These are phyloP conservation scores for Physaria fendleri DNA, from an alignment of 345 rosid species.

Conservation along the genomic window DNA sequence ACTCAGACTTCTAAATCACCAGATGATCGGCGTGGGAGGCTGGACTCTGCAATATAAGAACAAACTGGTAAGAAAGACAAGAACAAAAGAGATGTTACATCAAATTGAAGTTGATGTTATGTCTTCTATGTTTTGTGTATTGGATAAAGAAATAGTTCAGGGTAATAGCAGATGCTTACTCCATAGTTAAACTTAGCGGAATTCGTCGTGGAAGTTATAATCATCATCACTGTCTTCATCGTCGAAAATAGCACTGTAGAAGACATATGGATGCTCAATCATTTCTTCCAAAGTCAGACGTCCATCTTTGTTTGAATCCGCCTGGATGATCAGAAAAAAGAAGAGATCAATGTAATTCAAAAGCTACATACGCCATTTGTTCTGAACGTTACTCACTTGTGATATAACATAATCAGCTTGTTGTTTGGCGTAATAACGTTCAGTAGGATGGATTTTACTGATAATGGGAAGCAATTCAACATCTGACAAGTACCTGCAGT, in stretches of 20 bases:
- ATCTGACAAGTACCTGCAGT: constrained; percentile 58
- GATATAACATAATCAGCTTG: constrained; percentile 86
- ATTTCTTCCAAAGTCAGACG: constrained; percentile 69
- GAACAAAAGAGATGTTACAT: constrained; percentile 3
- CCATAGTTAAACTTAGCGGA: constrained; percentile 47
- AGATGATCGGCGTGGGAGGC: constrained; percentile 14
- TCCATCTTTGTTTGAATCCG: constrained; percentile 82
- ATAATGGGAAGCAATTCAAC: constrained; percentile 68
- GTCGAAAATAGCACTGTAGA: constrained; percentile 80
- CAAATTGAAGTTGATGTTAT: constrained; percentile 12
- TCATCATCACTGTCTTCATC: constrained; percentile 64
- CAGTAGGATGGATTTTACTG: constrained; percentile 90
- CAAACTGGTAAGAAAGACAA: background rate
- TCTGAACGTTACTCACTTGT: constrained; percentile 46
- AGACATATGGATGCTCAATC: constrained; percentile 89
- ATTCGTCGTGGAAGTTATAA: constrained; percentile 71
- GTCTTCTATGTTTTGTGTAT: constrained; percentile 1
- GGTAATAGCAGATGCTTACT: constrained; percentile 25
- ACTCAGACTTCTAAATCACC: constrained; percentile 22
- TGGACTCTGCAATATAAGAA: constrained; percentile 23
- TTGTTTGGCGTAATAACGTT: constrained; percentile 86
- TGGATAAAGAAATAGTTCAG: background rate
- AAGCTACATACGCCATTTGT: background rate
- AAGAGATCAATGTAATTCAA: constrained; percentile 4
- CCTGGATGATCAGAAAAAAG: constrained; percentile 45